Evolutionary conservation across 495 filamentous ascomycete genomes (phyloP), one percentile per base, ranked within the genome.

Genomic region (Penicillium dipodomyicola): DNA sequence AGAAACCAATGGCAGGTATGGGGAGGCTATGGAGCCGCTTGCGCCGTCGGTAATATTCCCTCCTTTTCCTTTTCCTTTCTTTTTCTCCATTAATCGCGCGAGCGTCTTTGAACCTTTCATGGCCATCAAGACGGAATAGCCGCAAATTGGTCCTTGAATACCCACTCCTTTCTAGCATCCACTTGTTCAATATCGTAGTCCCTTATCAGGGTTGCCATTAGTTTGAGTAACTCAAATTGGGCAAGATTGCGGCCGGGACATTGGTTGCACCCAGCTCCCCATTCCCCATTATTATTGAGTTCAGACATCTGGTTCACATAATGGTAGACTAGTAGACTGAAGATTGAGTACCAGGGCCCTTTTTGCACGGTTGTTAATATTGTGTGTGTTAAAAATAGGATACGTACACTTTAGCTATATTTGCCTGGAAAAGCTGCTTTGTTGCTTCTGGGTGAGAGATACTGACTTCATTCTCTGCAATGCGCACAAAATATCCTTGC

Each of bases 221-320:
- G 59, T 59, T 80, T 82, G 20, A 50, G 65, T 19, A 82, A 52
- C 57, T 82, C 74, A 14, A 80, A 72, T 22, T 72, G 67, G 12
- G 79, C 79, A n/a, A 80, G 55, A 39, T 80, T 68, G 10, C 68
- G 67, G 1, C 77, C 77, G 0, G 73, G 76, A 43, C 77, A 81
- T 22, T 61, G 56, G 33, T 68, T 73, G 55, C 76, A n/a, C n/a
- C n/a, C n/a, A n/a, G n/a, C n/a, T n/a, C n/a, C n/a, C n/a, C n/a
- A n/a, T n/a, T n/a, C n/a, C n/a, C n/a, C n/a, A n/a, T n/a, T n/a
- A n/a, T n/a, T n/a, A n/a, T n/a, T n/a, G n/a, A n/a, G n/a, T n/a
- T n/a, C n/a, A n/a, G n/a, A n/a, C n/a, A n/a, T n/a, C n/a, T n/a
- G n/a, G n/a, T n/a, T n/a, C n/a, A n/a, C n/a, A n/a, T n/a, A n/a